A percentile compares a stretch with the other conserved stretches of the same genome.
Evolutionary conservation across 2,329 filamentous ascomycete species (phyloP).

Genomic region (Diplodia intermedia): DNA sequence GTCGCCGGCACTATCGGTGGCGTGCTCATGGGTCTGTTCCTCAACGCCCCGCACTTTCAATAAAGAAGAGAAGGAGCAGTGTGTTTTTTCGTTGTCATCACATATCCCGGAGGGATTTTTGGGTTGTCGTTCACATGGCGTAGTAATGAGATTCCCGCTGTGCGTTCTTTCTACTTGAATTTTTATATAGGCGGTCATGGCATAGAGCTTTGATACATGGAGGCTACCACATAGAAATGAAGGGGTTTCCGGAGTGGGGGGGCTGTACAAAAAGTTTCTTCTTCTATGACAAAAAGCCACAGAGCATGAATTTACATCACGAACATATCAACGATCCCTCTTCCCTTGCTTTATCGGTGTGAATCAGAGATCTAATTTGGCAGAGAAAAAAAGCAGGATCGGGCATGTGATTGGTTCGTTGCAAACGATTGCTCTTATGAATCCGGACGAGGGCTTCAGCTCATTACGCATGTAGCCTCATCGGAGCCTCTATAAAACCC

Average conservation of each 20-base stretch:
- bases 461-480: too few relatives aligned
- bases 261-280: neutral
- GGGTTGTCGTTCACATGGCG: neutral
- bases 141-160: neutral
- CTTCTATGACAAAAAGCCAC: neutral
- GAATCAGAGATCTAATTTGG: too few relatives aligned
- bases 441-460: too few relatives aligned
- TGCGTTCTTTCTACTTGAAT: neutral
- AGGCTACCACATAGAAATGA: neutral
- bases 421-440: too few relatives aligned
- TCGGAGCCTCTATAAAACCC: neutral
- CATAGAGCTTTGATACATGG: neutral
- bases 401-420: too few relatives aligned
- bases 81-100: neutral
- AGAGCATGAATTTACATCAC: neutral
- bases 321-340: neutral
- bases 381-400: too few relatives aligned
- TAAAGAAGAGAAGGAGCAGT: neutral
- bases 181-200: neutral
- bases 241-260: neutral
- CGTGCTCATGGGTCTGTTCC: slow-evolving; percentile 54
- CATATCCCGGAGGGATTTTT: neutral
- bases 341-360: neutral
- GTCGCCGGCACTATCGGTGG: slow-evolving; percentile 64
- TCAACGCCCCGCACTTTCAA: slow-evolving; percentile 66